A percentile compares a stretch with the other conserved stretches of the same genome.
phyloP scores from a whole-genome alignment of 2,329 filamentous ascomycete genomes.

The Colletotrichum sp. region DNA sequence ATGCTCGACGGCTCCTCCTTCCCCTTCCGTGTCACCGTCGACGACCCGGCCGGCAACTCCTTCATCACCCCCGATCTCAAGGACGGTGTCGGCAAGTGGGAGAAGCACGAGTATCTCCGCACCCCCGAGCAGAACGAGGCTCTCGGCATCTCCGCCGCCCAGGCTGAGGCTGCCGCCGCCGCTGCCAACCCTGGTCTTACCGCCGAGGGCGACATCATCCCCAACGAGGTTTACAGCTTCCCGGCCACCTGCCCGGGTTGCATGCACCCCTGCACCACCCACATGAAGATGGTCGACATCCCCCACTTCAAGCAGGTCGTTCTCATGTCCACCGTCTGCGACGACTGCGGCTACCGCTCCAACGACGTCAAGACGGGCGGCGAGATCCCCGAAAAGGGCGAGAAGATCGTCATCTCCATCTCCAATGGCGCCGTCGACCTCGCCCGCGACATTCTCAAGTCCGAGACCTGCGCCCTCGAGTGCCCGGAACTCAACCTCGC shows the following conservation, averaged over 20 bases:
- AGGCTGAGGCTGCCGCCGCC: conserved; percentile 56
- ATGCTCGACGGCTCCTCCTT: conserved; percentile 82
- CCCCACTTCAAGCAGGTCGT: conserved; percentile 98
- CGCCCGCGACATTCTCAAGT: conserved; percentile 92
- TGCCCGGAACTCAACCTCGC: conserved; percentile 87
- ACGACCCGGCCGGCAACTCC: conserved; percentile 94
- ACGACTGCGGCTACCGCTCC: conserved; percentile 89
- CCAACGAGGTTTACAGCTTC: conserved; percentile 92
- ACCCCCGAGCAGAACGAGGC: conserved; percentile 85
- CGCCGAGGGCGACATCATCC: conserved; percentile 79
- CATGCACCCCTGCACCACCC: conserved; percentile 82
- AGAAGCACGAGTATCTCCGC: conserved; percentile 82
- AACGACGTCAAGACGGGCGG: conserved; percentile 99
- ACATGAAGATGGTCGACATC: conserved; percentile 99
- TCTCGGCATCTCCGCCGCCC: conserved; percentile 75
- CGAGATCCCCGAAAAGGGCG: conserved; percentile 84
- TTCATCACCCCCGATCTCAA: conserved; percentile 90
- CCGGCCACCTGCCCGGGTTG: conserved; percentile 92
- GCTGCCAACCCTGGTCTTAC: conserved; percentile 51
- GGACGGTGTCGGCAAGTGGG: conserved; percentile 85
- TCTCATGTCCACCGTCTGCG: conserved; percentile 92
- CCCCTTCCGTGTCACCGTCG: conserved; percentile 86
- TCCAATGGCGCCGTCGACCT: conserved; percentile 71
- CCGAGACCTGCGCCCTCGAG: conserved; percentile 85
- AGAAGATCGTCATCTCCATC: conserved; percentile 80